Percentiles rank a stretch among this genome's conserved stretches.
These are phyloP conservation scores for Crithidia mellificae DNA, from an alignment of 208 protist species.

Conservation along the genomic window DNA sequence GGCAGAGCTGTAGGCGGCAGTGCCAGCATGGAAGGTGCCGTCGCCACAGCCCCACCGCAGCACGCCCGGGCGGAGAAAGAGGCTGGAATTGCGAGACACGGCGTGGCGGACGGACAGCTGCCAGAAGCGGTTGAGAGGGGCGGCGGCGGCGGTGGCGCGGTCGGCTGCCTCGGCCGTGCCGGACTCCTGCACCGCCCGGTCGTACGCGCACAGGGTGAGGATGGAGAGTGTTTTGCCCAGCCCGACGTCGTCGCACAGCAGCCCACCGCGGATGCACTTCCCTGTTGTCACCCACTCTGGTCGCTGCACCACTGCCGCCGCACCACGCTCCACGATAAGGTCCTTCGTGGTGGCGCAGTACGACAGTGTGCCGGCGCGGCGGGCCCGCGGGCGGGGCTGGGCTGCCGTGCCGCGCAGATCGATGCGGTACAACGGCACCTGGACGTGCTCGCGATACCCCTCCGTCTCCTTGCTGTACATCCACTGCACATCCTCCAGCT, in stretches of 20 bases:
- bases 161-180: not conserved
- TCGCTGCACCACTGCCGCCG: not conserved
- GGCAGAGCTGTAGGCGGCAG: not conserved
- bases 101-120: not conserved
- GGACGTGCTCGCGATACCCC: conserved; percentile 36
- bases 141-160: not conserved
- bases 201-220: conserved; percentile 47
- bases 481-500: conserved; percentile 47
- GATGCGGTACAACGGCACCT: conserved; percentile 30
- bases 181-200: conserved; percentile 15
- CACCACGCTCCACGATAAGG: conserved; percentile 2
- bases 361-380: conserved; percentile 24
- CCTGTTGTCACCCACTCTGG: not conserved
- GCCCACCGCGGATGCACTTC: conserved; percentile 32
- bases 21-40: conserved; percentile 5
- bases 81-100: not conserved
- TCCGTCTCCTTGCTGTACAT: conserved; percentile 41
- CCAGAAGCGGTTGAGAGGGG: conserved; percentile 4
- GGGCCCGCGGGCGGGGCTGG: not conserved
- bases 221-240: conserved; percentile 73
- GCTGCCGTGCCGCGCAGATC: not conserved
- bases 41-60: conserved; percentile 25
- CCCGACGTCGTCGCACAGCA: conserved; percentile 70
- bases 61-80: not conserved
- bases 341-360: conserved; percentile 40